Conservation (phyloP, 495 filamentous ascomycete genomes). For the Barbatosphaeria neglecta region DNA sequence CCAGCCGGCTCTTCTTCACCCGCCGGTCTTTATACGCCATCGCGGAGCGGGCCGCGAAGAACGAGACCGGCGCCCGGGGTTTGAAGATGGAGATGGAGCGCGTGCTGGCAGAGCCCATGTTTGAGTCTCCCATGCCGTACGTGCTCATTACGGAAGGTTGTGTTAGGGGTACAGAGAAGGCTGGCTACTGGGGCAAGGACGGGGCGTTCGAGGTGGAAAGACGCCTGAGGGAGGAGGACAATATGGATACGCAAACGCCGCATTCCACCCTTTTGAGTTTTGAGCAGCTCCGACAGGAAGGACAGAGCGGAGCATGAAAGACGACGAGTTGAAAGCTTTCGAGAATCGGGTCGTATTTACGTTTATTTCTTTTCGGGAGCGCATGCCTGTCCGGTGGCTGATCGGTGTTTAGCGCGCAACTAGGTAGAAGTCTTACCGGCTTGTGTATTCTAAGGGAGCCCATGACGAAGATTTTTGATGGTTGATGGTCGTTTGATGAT, state of each 20-base stretch:
- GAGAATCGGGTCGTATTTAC: no score
- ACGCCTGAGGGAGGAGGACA: conserved; percentile 41
- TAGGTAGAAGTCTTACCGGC: no score
- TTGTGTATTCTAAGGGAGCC: no score
- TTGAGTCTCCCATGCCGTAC: conserved; percentile 58
- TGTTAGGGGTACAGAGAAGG: conserved; percentile 49
- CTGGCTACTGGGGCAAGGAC: conserved; percentile 38
- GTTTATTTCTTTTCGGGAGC: no score
- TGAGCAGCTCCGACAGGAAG: conserved; percentile 29
- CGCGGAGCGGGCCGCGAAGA: conserved; percentile 56
- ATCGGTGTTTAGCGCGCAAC: no score
- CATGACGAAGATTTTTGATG: no score
- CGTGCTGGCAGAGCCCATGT: conserved; percentile 80
- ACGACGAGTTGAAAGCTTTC: not conserved
- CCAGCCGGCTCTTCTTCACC: conserved; percentile 75
- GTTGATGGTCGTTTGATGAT: no score
- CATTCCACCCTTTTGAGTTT: conserved; percentile 11
- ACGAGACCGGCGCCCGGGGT: conserved; percentile 81
- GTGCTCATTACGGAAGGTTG: conserved; percentile 70
- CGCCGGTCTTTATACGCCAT: conserved; percentile 65
- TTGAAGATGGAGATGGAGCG: conserved; percentile 84
- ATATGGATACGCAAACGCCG: conserved; percentile 8
- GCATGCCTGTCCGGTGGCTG: no score
- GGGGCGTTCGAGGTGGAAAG: conserved; percentile 42
- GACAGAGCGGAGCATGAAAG: conserved; percentile 30